These are phyloP conservation scores for Schrenkiella parvula DNA, from an alignment of 345 rosid genomes.

Conservation along the genomic window DNA sequence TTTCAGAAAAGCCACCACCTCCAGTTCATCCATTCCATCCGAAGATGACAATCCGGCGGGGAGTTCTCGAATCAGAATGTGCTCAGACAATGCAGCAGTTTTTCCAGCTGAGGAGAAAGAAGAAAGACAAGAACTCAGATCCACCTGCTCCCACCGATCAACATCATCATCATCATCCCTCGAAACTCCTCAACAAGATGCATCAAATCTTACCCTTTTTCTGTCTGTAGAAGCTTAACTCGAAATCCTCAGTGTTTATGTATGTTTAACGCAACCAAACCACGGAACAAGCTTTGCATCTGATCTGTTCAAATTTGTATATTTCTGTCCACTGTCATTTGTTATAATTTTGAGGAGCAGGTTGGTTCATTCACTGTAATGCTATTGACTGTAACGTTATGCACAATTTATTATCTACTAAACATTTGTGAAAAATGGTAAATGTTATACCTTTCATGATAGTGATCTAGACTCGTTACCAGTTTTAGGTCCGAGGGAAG, in stretches of 20 bases:
- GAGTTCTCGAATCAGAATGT: slow-evolving; percentile 74
- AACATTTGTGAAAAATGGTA: background rate
- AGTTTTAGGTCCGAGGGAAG: slow-evolving; percentile 21
- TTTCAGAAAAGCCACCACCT: slow-evolving; percentile 59
- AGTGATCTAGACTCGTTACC: slow-evolving; percentile 41
- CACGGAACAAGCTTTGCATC: slow-evolving; percentile 9
- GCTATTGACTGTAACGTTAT: slow-evolving; percentile 13
- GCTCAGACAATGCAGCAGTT: slow-evolving; percentile 86
- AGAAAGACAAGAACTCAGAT: slow-evolving; percentile 51
- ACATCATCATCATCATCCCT: slow-evolving; percentile 56
- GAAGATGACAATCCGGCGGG: slow-evolving; percentile 75
- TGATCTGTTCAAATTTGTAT: slow-evolving; percentile 16
- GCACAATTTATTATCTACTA: background rate
- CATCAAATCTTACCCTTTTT: slow-evolving; percentile 67
- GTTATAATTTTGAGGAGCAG: background rate
- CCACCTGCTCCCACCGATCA: slow-evolving; percentile 42
- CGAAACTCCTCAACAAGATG: slow-evolving; percentile 71
- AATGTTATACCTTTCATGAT: background rate
- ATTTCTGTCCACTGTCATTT: background rate
- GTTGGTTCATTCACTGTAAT: slow-evolving; percentile 21
- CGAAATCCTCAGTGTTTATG: background rate
- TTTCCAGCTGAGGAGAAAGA: slow-evolving; percentile 86
- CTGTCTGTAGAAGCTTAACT: slow-evolving; percentile 46
- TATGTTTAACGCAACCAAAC: background rate
- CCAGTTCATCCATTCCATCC: slow-evolving; percentile 96